Evolutionary conservation across 2,329 filamentous ascomycete genomes (phyloP).

Genomic region (Blastomyces emzantsi): DNA sequence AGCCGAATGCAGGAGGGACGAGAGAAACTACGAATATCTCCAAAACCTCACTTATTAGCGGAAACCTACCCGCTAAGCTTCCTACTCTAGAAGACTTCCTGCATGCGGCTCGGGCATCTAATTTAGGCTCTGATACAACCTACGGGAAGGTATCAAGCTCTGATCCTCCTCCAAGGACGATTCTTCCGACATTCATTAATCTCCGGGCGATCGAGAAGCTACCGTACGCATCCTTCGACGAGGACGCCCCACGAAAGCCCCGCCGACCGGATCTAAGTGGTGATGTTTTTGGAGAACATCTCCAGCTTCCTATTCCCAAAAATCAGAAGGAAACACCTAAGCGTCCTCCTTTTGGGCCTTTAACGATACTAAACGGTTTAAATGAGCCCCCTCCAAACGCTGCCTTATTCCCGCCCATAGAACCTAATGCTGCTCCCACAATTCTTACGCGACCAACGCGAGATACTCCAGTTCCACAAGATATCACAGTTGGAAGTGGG

Average conservation of each 20-base stretch:
- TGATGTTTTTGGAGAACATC: slow-evolving; percentile 36
- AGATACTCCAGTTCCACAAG: slow-evolving; percentile 15
- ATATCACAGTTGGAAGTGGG: neutral
- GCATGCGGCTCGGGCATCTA: slow-evolving; percentile 27
- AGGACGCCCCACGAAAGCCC: slow-evolving; percentile 34
- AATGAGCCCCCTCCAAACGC: slow-evolving; percentile 57
- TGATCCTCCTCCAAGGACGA: slow-evolving; percentile 34
- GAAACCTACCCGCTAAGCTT: slow-evolving; percentile 29
- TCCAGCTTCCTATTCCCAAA: slow-evolving; percentile 41
- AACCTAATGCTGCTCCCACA: slow-evolving; percentile 37
- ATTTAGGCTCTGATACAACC: slow-evolving; percentile 26
- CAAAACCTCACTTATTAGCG: slow-evolving; percentile 21
- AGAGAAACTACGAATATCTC: slow-evolving; percentile 25
- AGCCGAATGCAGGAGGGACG: slow-evolving; percentile 34
- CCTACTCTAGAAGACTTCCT: slow-evolving; percentile 30
- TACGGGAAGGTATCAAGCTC: slow-evolving; percentile 25
- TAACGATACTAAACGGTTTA: slow-evolving; percentile 49
- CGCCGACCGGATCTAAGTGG: slow-evolving; percentile 34
- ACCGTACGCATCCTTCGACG: slow-evolving; percentile 34
- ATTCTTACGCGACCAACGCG: slow-evolving; percentile 30
- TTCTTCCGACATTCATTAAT: slow-evolving; percentile 40
- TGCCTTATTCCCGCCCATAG: slow-evolving; percentile 52
- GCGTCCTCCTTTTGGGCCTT: slow-evolving; percentile 36
- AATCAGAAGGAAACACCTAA: slow-evolving; percentile 37
- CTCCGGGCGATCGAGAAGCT: slow-evolving; percentile 40